phyloP scores from a whole-genome alignment of 2,329 filamentous ascomycete species.

The Xylaria sp. region DNA sequence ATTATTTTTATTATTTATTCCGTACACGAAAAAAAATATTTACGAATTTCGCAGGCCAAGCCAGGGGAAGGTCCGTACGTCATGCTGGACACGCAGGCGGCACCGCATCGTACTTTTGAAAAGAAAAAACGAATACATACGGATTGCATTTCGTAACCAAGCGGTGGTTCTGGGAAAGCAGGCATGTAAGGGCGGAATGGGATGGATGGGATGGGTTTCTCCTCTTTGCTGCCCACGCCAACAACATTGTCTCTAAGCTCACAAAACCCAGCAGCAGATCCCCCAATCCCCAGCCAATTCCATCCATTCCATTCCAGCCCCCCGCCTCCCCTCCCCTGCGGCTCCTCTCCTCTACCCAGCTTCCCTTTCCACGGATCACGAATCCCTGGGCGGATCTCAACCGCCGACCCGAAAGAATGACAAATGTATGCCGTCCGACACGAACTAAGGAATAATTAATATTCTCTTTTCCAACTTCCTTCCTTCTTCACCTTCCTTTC shows the following conservation, averaged over 20 bases:
- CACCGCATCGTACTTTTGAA: neutral
- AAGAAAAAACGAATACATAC: neutral
- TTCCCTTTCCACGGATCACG: slow-evolving; percentile 1
- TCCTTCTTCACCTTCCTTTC: neutral
- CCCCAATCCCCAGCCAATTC: neutral
- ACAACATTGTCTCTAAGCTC: neutral
- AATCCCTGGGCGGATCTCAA: slow-evolving; percentile 11
- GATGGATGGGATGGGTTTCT: too few relatives aligned
- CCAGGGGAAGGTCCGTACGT: neutral
- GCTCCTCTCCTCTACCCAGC: neutral
- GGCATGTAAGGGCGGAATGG: neutral
- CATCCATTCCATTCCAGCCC: neutral
- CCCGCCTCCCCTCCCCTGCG: neutral
- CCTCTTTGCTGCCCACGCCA: neutral
- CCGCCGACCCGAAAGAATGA: neutral
- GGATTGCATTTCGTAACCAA: neutral
- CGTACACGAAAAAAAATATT: neutral
- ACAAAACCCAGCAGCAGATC: neutral
- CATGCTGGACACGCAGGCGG: neutral
- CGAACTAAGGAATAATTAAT: neutral
- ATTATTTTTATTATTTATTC: neutral
- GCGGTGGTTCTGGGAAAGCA: neutral
- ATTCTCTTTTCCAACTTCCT: neutral
- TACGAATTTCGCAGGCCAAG: too few relatives aligned
- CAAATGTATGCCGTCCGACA: neutral